A percentile compares a stretch with the other conserved stretches of the same genome.
Evolutionary conservation across 768 basidiomycete species (phyloP).

Genomic region (Leccinellum rugosiceps): DNA sequence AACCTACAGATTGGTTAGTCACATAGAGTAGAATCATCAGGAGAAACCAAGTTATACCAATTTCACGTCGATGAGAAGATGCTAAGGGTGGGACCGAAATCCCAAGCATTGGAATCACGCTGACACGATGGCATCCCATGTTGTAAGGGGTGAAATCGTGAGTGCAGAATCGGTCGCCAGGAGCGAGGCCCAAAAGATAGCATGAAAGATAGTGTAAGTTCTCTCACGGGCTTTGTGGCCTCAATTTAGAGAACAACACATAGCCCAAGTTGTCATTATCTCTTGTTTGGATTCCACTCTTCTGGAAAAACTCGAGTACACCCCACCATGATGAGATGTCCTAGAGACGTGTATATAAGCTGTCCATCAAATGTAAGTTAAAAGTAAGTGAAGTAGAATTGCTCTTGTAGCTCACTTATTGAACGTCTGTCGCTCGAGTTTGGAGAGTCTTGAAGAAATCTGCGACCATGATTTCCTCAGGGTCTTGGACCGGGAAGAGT

Average conservation of each 20-base stretch:
- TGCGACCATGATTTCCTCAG: slow-evolving; percentile 41
- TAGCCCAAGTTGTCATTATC: slow-evolving; percentile 69
- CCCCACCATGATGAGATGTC: slow-evolving; percentile 78
- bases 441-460: slow-evolving; percentile 53
- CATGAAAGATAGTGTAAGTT: slow-evolving; percentile 82
- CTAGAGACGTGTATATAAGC: slow-evolving; percentile 44
- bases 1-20: slow-evolving; percentile 43
- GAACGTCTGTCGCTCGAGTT: slow-evolving; percentile 61
- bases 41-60: slow-evolving; percentile 87
- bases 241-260: slow-evolving; percentile 82
- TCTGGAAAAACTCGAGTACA: slow-evolving; percentile 63
- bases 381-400: neutral
- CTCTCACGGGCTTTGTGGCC: slow-evolving; percentile 66
- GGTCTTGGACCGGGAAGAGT: slow-evolving; percentile 51
- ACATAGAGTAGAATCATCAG: slow-evolving; percentile 43
- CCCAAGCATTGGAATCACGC: slow-evolving; percentile 65
- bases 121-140: slow-evolving; percentile 77
- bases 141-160: slow-evolving; percentile 79
- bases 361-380: slow-evolving; percentile 26
- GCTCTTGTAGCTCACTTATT: slow-evolving; percentile 43
- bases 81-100: slow-evolving; percentile 70
- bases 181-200: slow-evolving; percentile 79
- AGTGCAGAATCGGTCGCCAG: slow-evolving; percentile 81
- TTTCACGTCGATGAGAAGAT: slow-evolving; percentile 64
- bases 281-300: slow-evolving; percentile 78